Conservation (phyloP, 1,139 yeast species). For the Taphrina betulina region DNA sequence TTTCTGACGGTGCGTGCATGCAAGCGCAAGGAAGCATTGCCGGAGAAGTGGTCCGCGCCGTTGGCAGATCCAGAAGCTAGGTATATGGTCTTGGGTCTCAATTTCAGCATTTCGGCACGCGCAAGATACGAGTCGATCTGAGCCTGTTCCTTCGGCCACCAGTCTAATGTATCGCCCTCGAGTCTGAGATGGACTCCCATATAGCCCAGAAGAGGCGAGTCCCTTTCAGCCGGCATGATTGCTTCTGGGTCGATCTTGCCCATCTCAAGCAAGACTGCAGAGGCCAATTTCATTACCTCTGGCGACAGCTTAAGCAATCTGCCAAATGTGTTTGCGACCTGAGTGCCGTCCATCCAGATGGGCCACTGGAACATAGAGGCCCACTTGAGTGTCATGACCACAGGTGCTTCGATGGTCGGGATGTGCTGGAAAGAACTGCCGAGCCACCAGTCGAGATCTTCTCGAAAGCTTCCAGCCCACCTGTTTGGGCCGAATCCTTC, state of each 20-base stretch:
- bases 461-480: constrained; percentile 6
- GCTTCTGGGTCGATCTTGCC: not conserved
- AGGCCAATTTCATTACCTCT: not conserved
- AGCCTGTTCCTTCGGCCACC: constrained; percentile 8
- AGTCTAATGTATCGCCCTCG: not conserved
- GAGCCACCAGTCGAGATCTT: constrained; percentile 14
- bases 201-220: not conserved
- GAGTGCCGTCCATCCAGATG: constrained; percentile 6
- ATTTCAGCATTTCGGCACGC: not conserved
- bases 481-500: not conserved
- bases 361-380: constrained; percentile 4
- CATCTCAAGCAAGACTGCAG: not conserved
- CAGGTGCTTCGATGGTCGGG: not conserved
- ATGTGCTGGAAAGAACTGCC: not conserved
- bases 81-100: not conserved
- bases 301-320: not conserved
- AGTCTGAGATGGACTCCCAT: constrained; percentile 2
- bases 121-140: not conserved
- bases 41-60: not conserved
- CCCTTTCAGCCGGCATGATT: not conserved
- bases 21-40: not conserved
- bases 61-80: not conserved
- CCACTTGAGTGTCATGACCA: not conserved
- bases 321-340: constrained; percentile 6
- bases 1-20: not conserved